Evolutionary conservation across 1,284 basidiomycete species (phyloP).

Genomic region (Ceratobasidium sp.): DNA sequence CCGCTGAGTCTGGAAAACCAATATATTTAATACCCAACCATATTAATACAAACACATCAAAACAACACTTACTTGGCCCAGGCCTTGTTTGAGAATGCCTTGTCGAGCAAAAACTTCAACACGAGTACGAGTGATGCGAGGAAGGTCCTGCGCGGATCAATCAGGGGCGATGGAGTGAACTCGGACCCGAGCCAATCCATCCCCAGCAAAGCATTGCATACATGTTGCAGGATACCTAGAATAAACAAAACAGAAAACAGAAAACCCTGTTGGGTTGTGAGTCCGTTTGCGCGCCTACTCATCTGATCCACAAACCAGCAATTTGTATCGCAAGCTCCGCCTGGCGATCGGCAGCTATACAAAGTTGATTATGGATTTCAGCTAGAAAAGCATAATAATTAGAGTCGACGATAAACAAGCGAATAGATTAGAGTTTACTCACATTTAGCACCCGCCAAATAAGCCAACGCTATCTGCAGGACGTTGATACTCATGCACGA

Average conservation of each 20-base stretch:
- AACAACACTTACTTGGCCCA: slow-evolving; percentile 52
- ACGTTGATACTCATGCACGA: slow-evolving; percentile 36
- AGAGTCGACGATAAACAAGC: not conserved
- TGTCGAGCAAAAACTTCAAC: slow-evolving; percentile 91
- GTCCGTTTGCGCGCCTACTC: not conserved
- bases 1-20: slow-evolving; percentile 63
- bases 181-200: not conserved
- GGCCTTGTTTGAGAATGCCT: slow-evolving; percentile 87
- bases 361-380: slow-evolving; percentile 16
- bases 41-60: not conserved
- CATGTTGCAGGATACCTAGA: not conserved
- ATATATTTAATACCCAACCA: not conserved
- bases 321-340: slow-evolving; percentile 24
- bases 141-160: slow-evolving; percentile 89
- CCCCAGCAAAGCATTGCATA: not conserved
- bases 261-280: not conserved
- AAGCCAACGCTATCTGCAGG: slow-evolving; percentile 45
- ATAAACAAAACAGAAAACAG: not conserved
- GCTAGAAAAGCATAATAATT: not conserved
- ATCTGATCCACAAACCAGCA: slow-evolving; percentile 32
- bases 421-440: not conserved
- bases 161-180: slow-evolving; percentile 61
- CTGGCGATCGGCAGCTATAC: slow-evolving; percentile 19
- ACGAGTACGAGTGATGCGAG: slow-evolving; percentile 88
- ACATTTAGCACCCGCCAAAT: slow-evolving; percentile 26